These are phyloP conservation scores for Bipolaris oryzae DNA, from an alignment of 2,329 filamentous ascomycete species.

Conservation along the genomic window DNA sequence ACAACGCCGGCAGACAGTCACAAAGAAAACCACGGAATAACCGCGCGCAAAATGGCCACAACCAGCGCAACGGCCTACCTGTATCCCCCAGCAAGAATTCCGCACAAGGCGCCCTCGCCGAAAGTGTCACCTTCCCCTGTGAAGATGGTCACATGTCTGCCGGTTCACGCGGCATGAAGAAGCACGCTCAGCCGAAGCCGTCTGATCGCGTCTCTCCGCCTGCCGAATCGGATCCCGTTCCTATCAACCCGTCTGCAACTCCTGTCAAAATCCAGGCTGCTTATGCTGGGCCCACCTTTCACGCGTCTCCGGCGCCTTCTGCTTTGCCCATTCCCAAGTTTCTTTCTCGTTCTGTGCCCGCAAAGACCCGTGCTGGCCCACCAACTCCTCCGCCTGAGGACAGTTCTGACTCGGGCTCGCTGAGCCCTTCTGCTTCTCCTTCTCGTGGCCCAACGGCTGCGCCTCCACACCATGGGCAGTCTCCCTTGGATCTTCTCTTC, in stretches of 20 bases:
- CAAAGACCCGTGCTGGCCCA: constrained; percentile 48
- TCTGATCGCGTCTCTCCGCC: constrained; percentile 39
- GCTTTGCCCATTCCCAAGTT: constrained; percentile 91
- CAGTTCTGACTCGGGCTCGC: constrained; percentile 49
- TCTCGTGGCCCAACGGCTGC: constrained; percentile 54
- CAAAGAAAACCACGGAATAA: constrained; percentile 42
- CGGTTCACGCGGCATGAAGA: constrained; percentile 37
- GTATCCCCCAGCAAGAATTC: constrained; percentile 24
- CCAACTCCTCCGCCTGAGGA: constrained; percentile 60
- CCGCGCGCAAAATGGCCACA: constrained; percentile 39
- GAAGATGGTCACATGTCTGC: constrained; percentile 36
- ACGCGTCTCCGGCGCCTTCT: constrained; percentile 90
- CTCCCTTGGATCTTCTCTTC: constrained; percentile 89
- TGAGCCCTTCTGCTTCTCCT: constrained; percentile 58
- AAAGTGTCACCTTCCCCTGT: constrained; percentile 37
- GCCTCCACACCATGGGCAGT: constrained; percentile 63
- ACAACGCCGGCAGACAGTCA: constrained; percentile 33
- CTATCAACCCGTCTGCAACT: constrained; percentile 32
- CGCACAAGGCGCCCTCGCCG: constrained; percentile 25
- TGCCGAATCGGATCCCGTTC: constrained; percentile 34
- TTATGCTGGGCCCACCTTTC: constrained; percentile 93
- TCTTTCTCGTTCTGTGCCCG: constrained; percentile 74
- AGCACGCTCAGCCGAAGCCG: constrained; percentile 39
- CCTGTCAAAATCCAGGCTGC: constrained; percentile 55
- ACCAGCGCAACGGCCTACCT: constrained; percentile 23